Percentiles rank a stretch among this genome's conserved stretches.
phyloP scores from a whole-genome alignment of 495 filamentous ascomycete genomes.

The Penicillium herquei region DNA sequence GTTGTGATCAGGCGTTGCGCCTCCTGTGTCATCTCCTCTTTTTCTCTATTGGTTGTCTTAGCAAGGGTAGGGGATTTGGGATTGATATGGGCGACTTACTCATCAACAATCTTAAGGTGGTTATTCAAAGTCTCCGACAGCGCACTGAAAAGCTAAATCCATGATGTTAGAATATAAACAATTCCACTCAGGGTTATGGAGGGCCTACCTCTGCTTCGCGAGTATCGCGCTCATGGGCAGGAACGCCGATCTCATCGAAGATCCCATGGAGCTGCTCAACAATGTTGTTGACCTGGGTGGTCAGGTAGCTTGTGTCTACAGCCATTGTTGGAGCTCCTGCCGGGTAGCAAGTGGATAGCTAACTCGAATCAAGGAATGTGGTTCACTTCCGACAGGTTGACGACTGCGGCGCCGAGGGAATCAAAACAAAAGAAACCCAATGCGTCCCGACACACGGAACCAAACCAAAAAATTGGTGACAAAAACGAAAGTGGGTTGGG shows the following conservation, averaged over 20 bases:
- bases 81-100: slow-evolving; percentile 41
- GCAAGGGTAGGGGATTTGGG: not conserved
- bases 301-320: slow-evolving; percentile 88
- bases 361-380: slow-evolving; percentile 17
- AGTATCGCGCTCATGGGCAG: slow-evolving; percentile 82
- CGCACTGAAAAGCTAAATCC: slow-evolving; percentile 72
- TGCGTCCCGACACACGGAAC: slow-evolving; percentile 21
- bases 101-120: slow-evolving; percentile 74
- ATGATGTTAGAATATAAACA: not conserved
- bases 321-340: slow-evolving; percentile 50
- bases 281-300: slow-evolving; percentile 90
- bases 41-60: slow-evolving; percentile 58
- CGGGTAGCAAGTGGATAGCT: not conserved
- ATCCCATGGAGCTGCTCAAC: slow-evolving; percentile 86
- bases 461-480: slow-evolving; percentile 10
- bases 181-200: not conserved
- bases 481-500: slow-evolving; percentile 24
- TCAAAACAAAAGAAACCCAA: slow-evolving; percentile 21
- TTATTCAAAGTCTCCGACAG: slow-evolving; percentile 84
- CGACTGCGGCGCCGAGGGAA: slow-evolving; percentile 19
- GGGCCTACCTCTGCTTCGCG: slow-evolving; percentile 77
- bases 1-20: slow-evolving; percentile 78
- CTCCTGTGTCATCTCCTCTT: slow-evolving; percentile 81
- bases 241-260: slow-evolving; percentile 94
- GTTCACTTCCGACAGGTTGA: slow-evolving; percentile 14